Conservation (phyloP, 495 filamentous ascomycete genomes). For the Podospora appendiculata region DNA sequence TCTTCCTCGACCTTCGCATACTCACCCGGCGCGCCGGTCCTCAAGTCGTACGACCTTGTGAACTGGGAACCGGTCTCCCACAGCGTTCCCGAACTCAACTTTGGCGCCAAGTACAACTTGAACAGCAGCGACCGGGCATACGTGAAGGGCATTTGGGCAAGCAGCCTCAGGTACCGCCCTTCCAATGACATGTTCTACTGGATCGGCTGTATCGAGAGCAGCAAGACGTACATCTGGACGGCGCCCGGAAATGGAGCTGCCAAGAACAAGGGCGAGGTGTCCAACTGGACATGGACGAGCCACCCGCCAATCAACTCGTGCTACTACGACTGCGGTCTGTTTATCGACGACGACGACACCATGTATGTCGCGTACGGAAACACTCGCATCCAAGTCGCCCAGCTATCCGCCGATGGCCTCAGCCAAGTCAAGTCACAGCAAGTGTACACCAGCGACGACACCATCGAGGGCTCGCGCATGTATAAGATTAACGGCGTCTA, state of each 20-base stretch:
- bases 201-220: conserved; percentile 46
- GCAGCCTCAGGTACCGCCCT: conserved; percentile 40
- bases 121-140: conserved; percentile 33
- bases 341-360: conserved; percentile 50
- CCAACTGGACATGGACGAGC: conserved; percentile 26
- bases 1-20: conserved; percentile 50
- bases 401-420: conserved; percentile 40
- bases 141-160: conserved; percentile 48
- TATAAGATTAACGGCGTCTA: conserved; percentile 48
- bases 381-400: conserved; percentile 39
- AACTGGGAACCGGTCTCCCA: conserved; percentile 51
- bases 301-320: conserved; percentile 31
- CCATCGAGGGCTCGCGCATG: conserved; percentile 49
- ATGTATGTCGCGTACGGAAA: conserved; percentile 52
- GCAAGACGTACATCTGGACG: conserved; percentile 43
- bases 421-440: conserved; percentile 33
- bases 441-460: conserved; percentile 30
- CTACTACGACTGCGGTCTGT: conserved; percentile 52
- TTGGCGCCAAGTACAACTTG: conserved; percentile 40
- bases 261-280: conserved; percentile 6
- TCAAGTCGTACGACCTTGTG: conserved; percentile 48
- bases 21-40: conserved; percentile 52
- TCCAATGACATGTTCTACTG: conserved; percentile 45
- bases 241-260: conserved; percentile 23
- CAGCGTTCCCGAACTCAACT: conserved; percentile 44